A percentile compares a stretch with the other conserved stretches of the same genome.
Conservation (phyloP, 2,329 filamentous ascomycete species). For the Stenocarpella maydis region DNA sequence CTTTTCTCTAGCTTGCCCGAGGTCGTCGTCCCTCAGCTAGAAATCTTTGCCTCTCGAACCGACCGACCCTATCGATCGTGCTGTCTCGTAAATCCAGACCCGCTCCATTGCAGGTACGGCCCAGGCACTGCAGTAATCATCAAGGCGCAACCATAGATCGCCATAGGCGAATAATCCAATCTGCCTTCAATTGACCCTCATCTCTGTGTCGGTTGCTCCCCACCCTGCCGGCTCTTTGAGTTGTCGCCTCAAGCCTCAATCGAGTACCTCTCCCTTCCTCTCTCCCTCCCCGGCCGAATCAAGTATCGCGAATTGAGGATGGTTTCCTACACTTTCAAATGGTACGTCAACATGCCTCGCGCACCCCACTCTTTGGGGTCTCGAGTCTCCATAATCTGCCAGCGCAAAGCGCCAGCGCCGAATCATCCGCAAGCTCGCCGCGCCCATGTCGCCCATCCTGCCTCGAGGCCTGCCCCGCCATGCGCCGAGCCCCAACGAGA, state of each 20-base stretch:
- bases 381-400: conserved; percentile 26
- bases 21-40: conserved; percentile 17
- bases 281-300: neutral
- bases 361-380: conserved; percentile 24
- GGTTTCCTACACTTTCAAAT: conserved; percentile 35
- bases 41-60: neutral
- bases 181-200: conserved; percentile 2
- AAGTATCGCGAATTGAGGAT: conserved; percentile 27
- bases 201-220: neutral
- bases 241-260: conserved; percentile 4
- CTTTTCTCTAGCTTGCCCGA: conserved; percentile 11
- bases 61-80: neutral
- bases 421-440: conserved; percentile 12
- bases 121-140: conserved; percentile 25
- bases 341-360: conserved; percentile 32
- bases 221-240: neutral
- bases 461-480: conserved; percentile 13
- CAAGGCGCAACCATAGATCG: conserved; percentile 23
- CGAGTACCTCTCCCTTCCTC: neutral
- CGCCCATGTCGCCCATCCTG: conserved; percentile 11
- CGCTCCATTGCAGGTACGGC: conserved; percentile 10
- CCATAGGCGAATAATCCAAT: conserved; percentile 13
- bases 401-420: conserved; percentile 25
- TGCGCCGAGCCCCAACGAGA: conserved; percentile 9
- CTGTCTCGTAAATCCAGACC: conserved; percentile 2